phyloP scores from a whole-genome alignment of 2,329 filamentous ascomycete species.

The Esteya vermicola region DNA sequence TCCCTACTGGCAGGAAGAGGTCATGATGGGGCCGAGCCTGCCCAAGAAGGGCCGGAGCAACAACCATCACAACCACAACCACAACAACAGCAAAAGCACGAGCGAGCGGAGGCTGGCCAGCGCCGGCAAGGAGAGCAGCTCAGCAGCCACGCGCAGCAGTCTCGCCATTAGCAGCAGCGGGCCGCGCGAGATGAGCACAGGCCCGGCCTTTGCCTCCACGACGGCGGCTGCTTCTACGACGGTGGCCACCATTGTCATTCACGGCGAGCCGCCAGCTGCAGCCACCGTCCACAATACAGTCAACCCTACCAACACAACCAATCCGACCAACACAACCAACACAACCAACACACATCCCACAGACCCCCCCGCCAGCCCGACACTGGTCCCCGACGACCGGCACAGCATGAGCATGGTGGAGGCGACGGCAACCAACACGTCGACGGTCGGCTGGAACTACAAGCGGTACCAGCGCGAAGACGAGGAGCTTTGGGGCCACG shows the following conservation, averaged over 20 bases:
- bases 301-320: no score
- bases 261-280: no score
- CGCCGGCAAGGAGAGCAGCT: constrained; percentile 37
- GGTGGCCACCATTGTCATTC: no score
- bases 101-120: constrained; percentile 47
- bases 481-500: constrained; percentile 66
- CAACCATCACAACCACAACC: no score
- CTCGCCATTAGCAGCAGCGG: constrained; percentile 20
- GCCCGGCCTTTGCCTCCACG: no score
- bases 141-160: constrained; percentile 23
- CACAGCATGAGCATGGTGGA: constrained; percentile 23
- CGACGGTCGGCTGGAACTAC: constrained; percentile 54
- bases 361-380: constrained; percentile 20
- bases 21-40: constrained; percentile 62
- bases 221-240: no score
- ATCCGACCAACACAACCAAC: no score
- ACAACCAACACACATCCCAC: not conserved
- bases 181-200: no score
- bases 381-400: constrained; percentile 32
- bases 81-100: constrained; percentile 35
- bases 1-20: constrained; percentile 78
- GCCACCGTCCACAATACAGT: no score
- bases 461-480: constrained; percentile 76
- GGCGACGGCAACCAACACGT: constrained; percentile 17
- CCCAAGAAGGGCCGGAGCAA: constrained; percentile 42